phyloP scores from a whole-genome alignment of 495 filamentous ascomycete genomes.

The Podospora comata region DNA sequence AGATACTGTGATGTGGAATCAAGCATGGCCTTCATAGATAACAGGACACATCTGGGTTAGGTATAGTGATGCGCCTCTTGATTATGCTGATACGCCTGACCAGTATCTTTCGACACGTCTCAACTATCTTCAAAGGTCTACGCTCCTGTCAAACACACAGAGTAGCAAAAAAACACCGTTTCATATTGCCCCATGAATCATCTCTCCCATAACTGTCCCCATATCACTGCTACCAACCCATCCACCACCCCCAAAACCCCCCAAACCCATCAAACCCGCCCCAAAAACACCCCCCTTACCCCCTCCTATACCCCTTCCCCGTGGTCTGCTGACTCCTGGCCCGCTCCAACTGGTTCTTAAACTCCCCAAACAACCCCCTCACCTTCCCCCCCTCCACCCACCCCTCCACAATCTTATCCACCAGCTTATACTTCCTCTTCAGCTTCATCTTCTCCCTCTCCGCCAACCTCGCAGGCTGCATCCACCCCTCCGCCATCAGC shows the following conservation, averaged over 20 bases:
- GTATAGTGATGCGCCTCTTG: too few relatives aligned
- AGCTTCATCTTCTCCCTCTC: constrained; percentile 41
- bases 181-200: too few relatives aligned
- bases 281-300: background rate
- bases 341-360: constrained; percentile 35
- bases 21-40: too few relatives aligned
- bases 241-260: background rate
- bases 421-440: constrained; percentile 52
- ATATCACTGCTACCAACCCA: background rate
- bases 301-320: constrained; percentile 18
- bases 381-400: constrained; percentile 35
- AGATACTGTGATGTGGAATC: too few relatives aligned
- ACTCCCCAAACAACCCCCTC: constrained; percentile 34
- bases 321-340: constrained; percentile 36
- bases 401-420: constrained; percentile 42
- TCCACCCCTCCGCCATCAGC: constrained; percentile 54
- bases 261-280: background rate
- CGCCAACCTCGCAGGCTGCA: constrained; percentile 40
- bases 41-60: too few relatives aligned
- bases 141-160: too few relatives aligned
- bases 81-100: too few relatives aligned
- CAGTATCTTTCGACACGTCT: too few relatives aligned
- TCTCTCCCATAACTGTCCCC: too few relatives aligned
- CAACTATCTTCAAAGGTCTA: too few relatives aligned
- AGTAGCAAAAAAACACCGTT: too few relatives aligned